A percentile compares a stretch with the other conserved stretches of the same genome.
Conservation (phyloP, 345 rosid species). For the Salix koriyanagi region DNA sequence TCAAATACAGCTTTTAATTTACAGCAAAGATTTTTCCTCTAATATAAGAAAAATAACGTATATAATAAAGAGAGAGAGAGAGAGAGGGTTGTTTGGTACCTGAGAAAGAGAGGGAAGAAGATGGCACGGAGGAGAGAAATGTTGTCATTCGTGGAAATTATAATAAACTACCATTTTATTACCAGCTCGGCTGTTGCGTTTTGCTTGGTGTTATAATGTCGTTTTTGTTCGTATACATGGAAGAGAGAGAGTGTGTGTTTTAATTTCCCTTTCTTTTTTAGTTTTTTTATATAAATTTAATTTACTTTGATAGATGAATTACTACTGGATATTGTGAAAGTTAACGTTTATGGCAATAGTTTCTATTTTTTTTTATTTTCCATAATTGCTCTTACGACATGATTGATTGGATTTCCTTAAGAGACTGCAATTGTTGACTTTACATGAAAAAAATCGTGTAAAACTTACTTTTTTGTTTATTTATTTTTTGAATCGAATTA, state of each 20-base stretch:
- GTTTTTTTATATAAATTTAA: not conserved
- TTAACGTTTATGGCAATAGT: not conserved
- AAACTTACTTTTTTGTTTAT: too few species aligned
- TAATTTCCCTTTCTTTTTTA: too few species aligned
- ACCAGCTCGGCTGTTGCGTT: constrained; percentile 4
- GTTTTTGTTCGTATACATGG: not conserved
- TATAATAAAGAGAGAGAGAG: too few species aligned
- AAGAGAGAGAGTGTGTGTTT: too few species aligned
- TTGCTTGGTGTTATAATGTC: not conserved
- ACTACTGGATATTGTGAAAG: not conserved
- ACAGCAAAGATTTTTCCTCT: not conserved
- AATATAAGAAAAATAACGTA: not conserved
- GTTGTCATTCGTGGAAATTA: not conserved
- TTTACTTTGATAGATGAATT: not conserved
- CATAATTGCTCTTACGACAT: not conserved
- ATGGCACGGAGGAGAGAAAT: not conserved
- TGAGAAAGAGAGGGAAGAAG: constrained; percentile 4
- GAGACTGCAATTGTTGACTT: not conserved
- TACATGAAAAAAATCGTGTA: too few species aligned
- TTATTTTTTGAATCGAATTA: too few species aligned
- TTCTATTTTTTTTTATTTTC: not conserved
- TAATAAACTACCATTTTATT: not conserved
- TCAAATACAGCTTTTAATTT: not conserved
- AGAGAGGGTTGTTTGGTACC: constrained; percentile 9
- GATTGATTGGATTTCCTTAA: not conserved